Evolutionary conservation across 768 basidiomycete genomes (phyloP).

Genomic region (Pleurotus ostreatus): DNA sequence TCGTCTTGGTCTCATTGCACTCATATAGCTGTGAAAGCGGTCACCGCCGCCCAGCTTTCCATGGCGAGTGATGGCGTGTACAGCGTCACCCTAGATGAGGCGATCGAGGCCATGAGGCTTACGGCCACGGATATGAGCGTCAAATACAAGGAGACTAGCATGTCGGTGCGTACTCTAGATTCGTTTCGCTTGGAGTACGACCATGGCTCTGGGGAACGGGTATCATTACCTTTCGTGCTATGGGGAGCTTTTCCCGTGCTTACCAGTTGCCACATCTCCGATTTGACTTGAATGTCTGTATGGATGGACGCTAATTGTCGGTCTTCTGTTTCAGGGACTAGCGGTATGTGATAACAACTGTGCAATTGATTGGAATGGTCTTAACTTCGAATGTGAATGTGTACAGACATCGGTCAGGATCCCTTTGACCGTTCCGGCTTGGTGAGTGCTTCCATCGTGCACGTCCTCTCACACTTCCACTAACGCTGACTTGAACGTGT

Average conservation of each 20-base stretch:
- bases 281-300: neutral
- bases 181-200: slow-evolving; percentile 1
- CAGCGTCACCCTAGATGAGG: slow-evolving; percentile 87
- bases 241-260: neutral
- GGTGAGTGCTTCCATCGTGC: slow-evolving; percentile 3
- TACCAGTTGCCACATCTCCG: neutral
- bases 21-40: slow-evolving; percentile 76
- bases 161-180: slow-evolving; percentile 55
- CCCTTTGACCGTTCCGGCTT: slow-evolving; percentile 15
- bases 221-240: neutral
- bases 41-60: slow-evolving; percentile 91
- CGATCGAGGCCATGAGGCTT: slow-evolving; percentile 91
- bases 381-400: neutral
- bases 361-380: neutral
- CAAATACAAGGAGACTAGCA: slow-evolving; percentile 93
- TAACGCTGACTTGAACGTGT: no score
- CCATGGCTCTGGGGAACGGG: neutral
- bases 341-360: slow-evolving; percentile 39
- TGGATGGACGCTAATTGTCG: neutral
- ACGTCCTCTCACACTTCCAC: no score
- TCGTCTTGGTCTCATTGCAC: slow-evolving; percentile 4
- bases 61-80: slow-evolving; percentile 89
- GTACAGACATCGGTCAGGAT: slow-evolving; percentile 15
- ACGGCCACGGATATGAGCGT: slow-evolving; percentile 94
- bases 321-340: slow-evolving; percentile 38